phyloP scores from a whole-genome alignment of 1,284 basidiomycete species.

The Sporisorium graminicola region DNA sequence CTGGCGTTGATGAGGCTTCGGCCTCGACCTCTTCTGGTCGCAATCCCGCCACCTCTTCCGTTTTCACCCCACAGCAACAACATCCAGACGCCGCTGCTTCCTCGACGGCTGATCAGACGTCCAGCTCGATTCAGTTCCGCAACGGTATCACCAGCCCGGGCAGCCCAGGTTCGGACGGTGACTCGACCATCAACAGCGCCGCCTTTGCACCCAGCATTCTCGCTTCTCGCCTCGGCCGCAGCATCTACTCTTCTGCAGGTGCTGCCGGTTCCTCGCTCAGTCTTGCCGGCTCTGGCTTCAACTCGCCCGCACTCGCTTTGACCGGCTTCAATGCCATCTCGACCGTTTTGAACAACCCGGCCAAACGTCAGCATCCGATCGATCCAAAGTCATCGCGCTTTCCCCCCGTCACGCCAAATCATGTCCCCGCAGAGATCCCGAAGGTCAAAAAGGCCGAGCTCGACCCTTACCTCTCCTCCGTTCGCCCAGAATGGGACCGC shows the following conservation, averaged over 20 bases:
- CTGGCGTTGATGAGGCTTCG: slow-evolving; percentile 10
- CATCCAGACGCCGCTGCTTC: neutral
- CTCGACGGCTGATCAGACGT: slow-evolving; percentile 15
- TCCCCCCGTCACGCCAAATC: slow-evolving; percentile 54
- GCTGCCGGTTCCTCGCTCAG: slow-evolving; percentile 34
- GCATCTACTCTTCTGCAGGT: slow-evolving; percentile 33
- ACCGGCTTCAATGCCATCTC: slow-evolving; percentile 63
- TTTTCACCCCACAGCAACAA: slow-evolving; percentile 1
- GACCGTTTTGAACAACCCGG: slow-evolving; percentile 67
- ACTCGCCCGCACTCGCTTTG: slow-evolving; percentile 35
- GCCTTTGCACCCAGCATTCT: slow-evolving; percentile 39
- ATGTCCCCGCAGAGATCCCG: slow-evolving; percentile 58
- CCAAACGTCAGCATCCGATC: slow-evolving; percentile 61
- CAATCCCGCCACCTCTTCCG: slow-evolving; percentile 3
- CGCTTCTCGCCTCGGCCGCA: slow-evolving; percentile 35
- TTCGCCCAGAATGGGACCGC: slow-evolving; percentile 63
- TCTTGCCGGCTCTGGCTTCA: slow-evolving; percentile 38
- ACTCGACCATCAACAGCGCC: slow-evolving; percentile 45
- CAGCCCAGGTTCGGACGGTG: slow-evolving; percentile 43
- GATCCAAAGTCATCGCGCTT: slow-evolving; percentile 65
- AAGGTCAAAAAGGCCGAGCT: slow-evolving; percentile 55
- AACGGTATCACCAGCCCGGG: slow-evolving; percentile 39
- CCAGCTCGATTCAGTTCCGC: slow-evolving; percentile 15
- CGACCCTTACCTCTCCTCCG: slow-evolving; percentile 58
- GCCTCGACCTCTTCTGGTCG: slow-evolving; percentile 13